phyloP scores from a whole-genome alignment of 352 stramenopile species.

The Globisporangium mamillatum region DNA sequence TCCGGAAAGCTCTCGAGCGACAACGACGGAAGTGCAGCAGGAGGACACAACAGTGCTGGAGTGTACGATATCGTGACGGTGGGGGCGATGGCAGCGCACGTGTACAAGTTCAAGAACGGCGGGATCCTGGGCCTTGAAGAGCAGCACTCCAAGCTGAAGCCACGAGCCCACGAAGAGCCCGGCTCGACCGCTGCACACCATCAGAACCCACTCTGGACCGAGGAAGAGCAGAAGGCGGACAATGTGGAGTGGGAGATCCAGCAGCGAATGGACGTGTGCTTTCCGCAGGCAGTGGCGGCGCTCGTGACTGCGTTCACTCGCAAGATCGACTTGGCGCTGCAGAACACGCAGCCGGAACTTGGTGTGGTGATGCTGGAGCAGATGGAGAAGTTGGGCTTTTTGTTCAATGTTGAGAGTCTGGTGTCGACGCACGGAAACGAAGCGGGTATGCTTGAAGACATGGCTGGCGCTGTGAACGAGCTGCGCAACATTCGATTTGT shows the following conservation, averaged over 20 bases:
- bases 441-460: constrained; percentile 86
- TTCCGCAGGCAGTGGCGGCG: constrained; percentile 71
- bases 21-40: constrained; percentile 14
- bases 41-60: constrained; percentile 9
- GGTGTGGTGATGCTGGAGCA: constrained; percentile 70
- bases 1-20: constrained; percentile 28
- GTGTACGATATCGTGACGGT: constrained; percentile 88
- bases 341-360: constrained; percentile 40
- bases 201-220: constrained; percentile 75
- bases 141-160: constrained; percentile 68
- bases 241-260: constrained; percentile 72
- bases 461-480: constrained; percentile 80
- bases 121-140: constrained; percentile 75
- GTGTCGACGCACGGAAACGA: constrained; percentile 88
- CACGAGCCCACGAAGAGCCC: constrained; percentile 47
- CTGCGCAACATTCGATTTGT: constrained; percentile 78
- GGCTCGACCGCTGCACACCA: constrained; percentile 45
- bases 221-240: constrained; percentile 80
- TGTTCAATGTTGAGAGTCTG: constrained; percentile 84
- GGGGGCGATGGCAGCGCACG: constrained; percentile 79
- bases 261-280: constrained; percentile 85
- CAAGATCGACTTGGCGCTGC: constrained; percentile 75
- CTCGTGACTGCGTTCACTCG: constrained; percentile 80
- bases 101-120: constrained; percentile 89
- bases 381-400: constrained; percentile 73